Evolutionary conservation across 768 basidiomycete genomes (phyloP).

Genomic region (Phlegmacium glaucopus): DNA sequence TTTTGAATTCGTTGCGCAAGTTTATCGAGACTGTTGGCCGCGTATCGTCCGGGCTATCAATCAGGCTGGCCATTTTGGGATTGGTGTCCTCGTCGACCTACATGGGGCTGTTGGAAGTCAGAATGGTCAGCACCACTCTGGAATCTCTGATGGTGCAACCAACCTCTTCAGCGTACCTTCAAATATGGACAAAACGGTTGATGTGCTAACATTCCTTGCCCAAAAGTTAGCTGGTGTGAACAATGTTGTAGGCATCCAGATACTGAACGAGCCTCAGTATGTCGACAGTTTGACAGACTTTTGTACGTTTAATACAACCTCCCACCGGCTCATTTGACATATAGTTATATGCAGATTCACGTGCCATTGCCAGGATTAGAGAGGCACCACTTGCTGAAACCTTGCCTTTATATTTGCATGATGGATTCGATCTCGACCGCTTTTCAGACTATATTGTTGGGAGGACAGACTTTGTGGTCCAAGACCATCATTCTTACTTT

Average conservation of each 20-base stretch:
- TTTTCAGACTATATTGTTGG: constrained; percentile 48
- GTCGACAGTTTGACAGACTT: constrained; percentile 43
- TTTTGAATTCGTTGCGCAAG: constrained; percentile 48
- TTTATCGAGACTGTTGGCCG: constrained; percentile 66
- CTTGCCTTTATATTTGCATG: constrained; percentile 67
- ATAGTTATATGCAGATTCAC: constrained; percentile 35
- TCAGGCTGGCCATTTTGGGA: constrained; percentile 50
- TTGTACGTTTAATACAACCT: constrained; percentile 30
- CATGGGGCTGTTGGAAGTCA: constrained; percentile 78
- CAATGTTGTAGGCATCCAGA: constrained; percentile 58
- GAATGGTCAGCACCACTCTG: constrained; percentile 69
- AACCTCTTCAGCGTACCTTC: constrained; percentile 41
- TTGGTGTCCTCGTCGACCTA: constrained; percentile 70
- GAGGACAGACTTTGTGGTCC: constrained; percentile 59
- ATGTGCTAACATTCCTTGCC: constrained; percentile 45
- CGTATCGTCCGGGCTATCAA: constrained; percentile 61
- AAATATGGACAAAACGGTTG: constrained; percentile 51
- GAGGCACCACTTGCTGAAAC: constrained; percentile 26
- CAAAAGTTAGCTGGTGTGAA: constrained; percentile 37
- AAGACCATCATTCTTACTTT: constrained; percentile 75
- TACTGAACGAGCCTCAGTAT: constrained; percentile 59
- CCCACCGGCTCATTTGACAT: background rate
- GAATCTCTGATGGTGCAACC: constrained; percentile 50
- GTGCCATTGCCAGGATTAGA: constrained; percentile 48
- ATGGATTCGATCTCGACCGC: constrained; percentile 57